phyloP scores from a whole-genome alignment of 1,284 basidiomycete species.

The Hemileia vastatrix region DNA sequence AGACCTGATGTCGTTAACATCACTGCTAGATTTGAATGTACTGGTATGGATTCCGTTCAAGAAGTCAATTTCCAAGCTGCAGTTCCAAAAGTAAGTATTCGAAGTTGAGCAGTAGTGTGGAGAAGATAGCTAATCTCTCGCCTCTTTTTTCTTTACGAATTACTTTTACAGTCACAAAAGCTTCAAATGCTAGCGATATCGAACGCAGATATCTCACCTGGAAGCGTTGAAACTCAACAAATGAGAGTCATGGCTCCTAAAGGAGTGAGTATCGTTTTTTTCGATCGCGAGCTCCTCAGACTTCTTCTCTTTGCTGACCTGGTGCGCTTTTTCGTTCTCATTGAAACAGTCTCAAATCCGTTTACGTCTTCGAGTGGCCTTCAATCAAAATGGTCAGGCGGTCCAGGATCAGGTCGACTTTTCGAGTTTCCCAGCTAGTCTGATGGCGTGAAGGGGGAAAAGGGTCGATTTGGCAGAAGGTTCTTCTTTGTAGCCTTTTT shows the following conservation, averaged over 20 bases:
- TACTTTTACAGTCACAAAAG: constrained; percentile 67
- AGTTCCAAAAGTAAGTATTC: constrained; percentile 71
- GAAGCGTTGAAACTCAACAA: constrained; percentile 79
- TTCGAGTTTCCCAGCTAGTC: constrained; percentile 67
- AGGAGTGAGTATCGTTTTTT: constrained; percentile 56
- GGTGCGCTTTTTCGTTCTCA: too few relatives aligned
- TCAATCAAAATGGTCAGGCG: constrained; percentile 56
- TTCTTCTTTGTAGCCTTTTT: too few relatives aligned
- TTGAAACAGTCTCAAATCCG: constrained; percentile 71
- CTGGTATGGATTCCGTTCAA: constrained; percentile 51
- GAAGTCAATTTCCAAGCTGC: constrained; percentile 89
- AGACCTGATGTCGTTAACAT: constrained; percentile 83
- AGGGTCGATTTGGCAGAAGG: too few relatives aligned
- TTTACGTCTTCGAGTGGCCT: constrained; percentile 74
- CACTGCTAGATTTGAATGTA: constrained; percentile 70
- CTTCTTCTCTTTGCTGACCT: not conserved
- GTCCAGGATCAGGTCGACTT: constrained; percentile 94
- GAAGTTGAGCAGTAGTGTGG: too few relatives aligned
- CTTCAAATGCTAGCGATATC: constrained; percentile 97
- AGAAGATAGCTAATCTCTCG: too few relatives aligned
- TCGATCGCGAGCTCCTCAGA: not conserved
- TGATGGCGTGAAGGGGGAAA: too few relatives aligned
- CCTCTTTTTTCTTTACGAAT: too few relatives aligned
- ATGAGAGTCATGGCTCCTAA: constrained; percentile 80
- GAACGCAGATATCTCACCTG: constrained; percentile 64